Conservation (phyloP, 2,329 filamentous ascomycete species). For the Westerdykella sp. region DNA sequence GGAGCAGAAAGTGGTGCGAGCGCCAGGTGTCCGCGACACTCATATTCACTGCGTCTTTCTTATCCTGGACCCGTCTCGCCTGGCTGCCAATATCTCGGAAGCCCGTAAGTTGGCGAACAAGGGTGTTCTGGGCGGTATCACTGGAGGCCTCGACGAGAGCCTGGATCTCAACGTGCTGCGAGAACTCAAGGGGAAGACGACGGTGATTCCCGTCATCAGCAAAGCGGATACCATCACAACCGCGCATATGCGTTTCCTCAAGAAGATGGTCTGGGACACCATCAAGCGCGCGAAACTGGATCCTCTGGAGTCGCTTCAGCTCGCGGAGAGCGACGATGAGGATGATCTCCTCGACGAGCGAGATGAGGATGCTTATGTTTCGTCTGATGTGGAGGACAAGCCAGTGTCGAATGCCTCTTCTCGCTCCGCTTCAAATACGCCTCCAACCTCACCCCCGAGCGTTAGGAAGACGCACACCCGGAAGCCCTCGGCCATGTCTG, state of each 20-base stretch:
- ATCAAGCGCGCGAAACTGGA: slow-evolving; percentile 82
- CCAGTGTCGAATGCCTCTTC: slow-evolving; percentile 29
- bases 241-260: slow-evolving; percentile 86
- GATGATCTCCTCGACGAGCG: slow-evolving; percentile 47
- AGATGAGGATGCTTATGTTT: slow-evolving; percentile 44
- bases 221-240: slow-evolving; percentile 97
- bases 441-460: slow-evolving; percentile 29
- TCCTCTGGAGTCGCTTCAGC: slow-evolving; percentile 75
- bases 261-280: slow-evolving; percentile 83
- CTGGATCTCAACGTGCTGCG: slow-evolving; percentile 87
- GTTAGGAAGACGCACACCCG: slow-evolving; percentile 34
- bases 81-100: slow-evolving; percentile 71
- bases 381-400: slow-evolving; percentile 20
- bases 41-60: slow-evolving; percentile 96
- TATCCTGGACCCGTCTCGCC: slow-evolving; percentile 76
- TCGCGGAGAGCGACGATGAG: slow-evolving; percentile 67
- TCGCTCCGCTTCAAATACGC: slow-evolving; percentile 10
- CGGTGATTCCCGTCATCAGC: slow-evolving; percentile 88
- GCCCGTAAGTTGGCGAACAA: slow-evolving; percentile 55
- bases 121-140: slow-evolving; percentile 40
- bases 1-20: slow-evolving; percentile 94
- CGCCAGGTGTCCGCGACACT: slow-evolving; percentile 87
- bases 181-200: slow-evolving; percentile 85
- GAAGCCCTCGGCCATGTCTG: slow-evolving; percentile 37
- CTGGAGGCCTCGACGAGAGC: slow-evolving; percentile 75